phyloP scores from a whole-genome alignment of 495 filamentous ascomycete genomes.

The Aspergillus baeticus region DNA sequence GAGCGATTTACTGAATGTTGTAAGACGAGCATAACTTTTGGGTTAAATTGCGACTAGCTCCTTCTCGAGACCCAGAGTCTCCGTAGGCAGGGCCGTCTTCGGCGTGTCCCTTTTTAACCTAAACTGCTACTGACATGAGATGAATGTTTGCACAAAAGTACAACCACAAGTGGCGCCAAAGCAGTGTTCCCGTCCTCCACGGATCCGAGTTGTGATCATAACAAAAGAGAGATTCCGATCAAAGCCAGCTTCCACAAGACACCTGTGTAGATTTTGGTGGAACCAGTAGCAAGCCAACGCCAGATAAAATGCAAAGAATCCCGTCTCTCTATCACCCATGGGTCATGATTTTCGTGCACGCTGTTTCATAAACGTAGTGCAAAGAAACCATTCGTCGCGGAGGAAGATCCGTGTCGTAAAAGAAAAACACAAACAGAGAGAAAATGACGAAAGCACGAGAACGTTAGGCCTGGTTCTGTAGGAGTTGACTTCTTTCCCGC shows the following conservation, averaged over 20 bases:
- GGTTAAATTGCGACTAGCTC: slow-evolving; percentile 21
- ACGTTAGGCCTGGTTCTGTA: slow-evolving; percentile 1
- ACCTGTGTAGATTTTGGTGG: slow-evolving; percentile 37
- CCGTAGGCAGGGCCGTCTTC: slow-evolving; percentile 25
- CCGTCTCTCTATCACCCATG: slow-evolving; percentile 31
- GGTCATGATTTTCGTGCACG: slow-evolving; percentile 23
- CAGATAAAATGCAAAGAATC: slow-evolving; percentile 48
- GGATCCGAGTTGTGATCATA: slow-evolving; percentile 43
- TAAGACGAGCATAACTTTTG: slow-evolving; percentile 29
- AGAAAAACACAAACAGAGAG: not conserved
- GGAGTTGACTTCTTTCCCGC: slow-evolving; percentile 7
- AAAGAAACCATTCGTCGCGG: slow-evolving; percentile 24
- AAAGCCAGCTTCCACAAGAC: slow-evolving; percentile 37
- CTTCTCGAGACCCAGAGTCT: slow-evolving; percentile 18
- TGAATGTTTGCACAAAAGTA: slow-evolving; percentile 20
- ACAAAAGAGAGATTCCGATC: slow-evolving; percentile 35
- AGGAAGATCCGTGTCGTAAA: slow-evolving; percentile 20
- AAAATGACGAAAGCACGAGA: not conserved
- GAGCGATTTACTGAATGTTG: too few relatives aligned
- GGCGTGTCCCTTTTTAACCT: slow-evolving; percentile 23
- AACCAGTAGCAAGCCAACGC: slow-evolving; percentile 52
- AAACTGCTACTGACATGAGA: slow-evolving; percentile 29
- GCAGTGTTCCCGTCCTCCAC: slow-evolving; percentile 39
- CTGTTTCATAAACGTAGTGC: slow-evolving; percentile 19
- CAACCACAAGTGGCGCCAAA: slow-evolving; percentile 35